Conservation (phyloP, 2,329 filamentous ascomycete genomes). For the Pseudogymnoascus sp. region DNA sequence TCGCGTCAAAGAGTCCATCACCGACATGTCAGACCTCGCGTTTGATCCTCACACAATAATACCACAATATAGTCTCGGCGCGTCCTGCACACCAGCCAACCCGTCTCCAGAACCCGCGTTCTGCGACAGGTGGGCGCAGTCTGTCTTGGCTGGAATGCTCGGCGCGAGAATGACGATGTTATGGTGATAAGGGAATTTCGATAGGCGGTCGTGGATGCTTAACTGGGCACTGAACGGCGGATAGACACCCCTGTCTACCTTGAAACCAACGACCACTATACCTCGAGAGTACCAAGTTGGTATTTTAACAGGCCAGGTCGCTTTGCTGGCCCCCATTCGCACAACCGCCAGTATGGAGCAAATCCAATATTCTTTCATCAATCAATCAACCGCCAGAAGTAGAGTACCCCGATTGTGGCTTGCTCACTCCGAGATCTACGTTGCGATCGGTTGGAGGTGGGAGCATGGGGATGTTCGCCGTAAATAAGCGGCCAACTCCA, state of each 20-base stretch:
- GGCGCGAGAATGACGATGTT: background rate
- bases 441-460: background rate
- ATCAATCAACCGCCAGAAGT: background rate
- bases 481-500: background rate
- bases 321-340: background rate
- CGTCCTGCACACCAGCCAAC: background rate
- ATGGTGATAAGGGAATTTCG: conserved; percentile 1
- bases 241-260: conserved; percentile 6
- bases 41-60: background rate
- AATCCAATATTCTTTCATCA: background rate
- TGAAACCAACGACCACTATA: conserved; percentile 4
- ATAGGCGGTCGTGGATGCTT: background rate
- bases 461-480: background rate
- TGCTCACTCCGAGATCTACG: background rate
- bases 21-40: background rate
- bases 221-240: background rate
- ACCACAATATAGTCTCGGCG: background rate
- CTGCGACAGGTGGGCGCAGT: background rate
- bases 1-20: background rate
- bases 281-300: background rate
- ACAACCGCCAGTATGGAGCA: background rate
- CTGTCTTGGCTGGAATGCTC: background rate
- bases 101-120: background rate
- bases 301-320: background rate
- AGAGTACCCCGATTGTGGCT: background rate